phyloP scores from a whole-genome alignment of 2,329 filamentous ascomycete species.

The Aureobasidium leucospermi region DNA sequence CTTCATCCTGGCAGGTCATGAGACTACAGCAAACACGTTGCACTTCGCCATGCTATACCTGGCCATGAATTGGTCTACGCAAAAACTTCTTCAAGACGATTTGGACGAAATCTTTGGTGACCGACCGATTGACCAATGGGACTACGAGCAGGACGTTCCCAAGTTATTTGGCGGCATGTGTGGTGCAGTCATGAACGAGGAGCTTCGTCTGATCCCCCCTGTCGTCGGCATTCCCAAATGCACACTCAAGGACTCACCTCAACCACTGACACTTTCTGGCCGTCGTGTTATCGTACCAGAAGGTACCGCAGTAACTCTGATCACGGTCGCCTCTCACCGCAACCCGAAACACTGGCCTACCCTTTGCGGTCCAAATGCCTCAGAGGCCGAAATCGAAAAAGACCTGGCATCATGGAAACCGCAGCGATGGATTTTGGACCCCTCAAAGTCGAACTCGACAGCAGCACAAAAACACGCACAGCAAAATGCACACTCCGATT shows the following conservation, averaged over 20 bases:
- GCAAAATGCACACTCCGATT: slow-evolving; percentile 30
- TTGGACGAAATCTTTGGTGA: slow-evolving; percentile 58
- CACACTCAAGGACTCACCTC: slow-evolving; percentile 36
- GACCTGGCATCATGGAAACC: slow-evolving; percentile 65
- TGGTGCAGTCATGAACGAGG: slow-evolving; percentile 71
- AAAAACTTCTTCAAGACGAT: slow-evolving; percentile 61
- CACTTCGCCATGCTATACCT: slow-evolving; percentile 65
- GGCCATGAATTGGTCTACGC: slow-evolving; percentile 56
- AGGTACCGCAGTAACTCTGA: slow-evolving; percentile 49
- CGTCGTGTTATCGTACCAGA: slow-evolving; percentile 52
- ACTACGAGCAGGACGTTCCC: slow-evolving; percentile 61
- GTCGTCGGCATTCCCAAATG: slow-evolving; percentile 67
- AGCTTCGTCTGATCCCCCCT: slow-evolving; percentile 64
- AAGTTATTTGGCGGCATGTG: slow-evolving; percentile 61
- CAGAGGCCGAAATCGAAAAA: slow-evolving; percentile 30
- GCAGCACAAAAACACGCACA: slow-evolving; percentile 31
- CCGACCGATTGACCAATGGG: slow-evolving; percentile 55
- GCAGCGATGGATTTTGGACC: slow-evolving; percentile 59
- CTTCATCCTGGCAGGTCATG: slow-evolving; percentile 65
- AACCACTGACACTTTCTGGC: slow-evolving; percentile 54
- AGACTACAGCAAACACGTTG: slow-evolving; percentile 69
- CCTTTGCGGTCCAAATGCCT: neutral
- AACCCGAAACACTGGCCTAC: slow-evolving; percentile 68
- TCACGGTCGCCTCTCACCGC: slow-evolving; percentile 51
- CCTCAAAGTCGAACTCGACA: slow-evolving; percentile 14